Base-by-base conservation (phyloP, 140 eudicot genomes). In the Erigeron philadelphicus region DNA sequence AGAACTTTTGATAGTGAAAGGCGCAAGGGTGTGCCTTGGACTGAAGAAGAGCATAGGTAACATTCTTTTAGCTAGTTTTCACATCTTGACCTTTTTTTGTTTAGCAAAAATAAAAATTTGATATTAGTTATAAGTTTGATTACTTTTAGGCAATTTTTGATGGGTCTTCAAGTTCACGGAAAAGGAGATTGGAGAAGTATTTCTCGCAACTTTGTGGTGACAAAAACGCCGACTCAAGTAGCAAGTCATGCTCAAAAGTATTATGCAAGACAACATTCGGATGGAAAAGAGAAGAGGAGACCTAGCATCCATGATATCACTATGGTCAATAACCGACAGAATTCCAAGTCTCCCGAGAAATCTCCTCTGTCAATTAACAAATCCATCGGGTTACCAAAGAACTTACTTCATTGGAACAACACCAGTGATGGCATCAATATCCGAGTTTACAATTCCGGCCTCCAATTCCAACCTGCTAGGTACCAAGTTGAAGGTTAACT, bases 231-330 rank as follows among this genome's bases (percentile, higher is more conserved):
- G 40, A 88, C 96, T 31, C 96, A 88, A 77, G 96, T 88, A 9
- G 96, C 96, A 9, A 88, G 96, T 68, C 93, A 88, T 75, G 96
- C 96, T 67, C 96, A 90, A 70, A 90, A 87, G 63, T 90, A 87
- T 77, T 90, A 80, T 54, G 78, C 84, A 8, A 79, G 96, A 80
- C 89, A 84, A 44, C 80, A 77, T 75, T 76, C 95, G 11, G 84
- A 83, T 31, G 89, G 76, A 18, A 90, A 90, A 76, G 96, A 90
- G 46, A 86, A 81, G 71, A 82, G 89, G 64, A 81, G 95, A 46
- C 94, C 95, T 3, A 90, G 96, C 80, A 90, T 90, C 60, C 96
- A 90, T 60, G 96, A 87, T 78, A 87, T 90, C 64, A 87, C 85
- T 2, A 84, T 86, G 35, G 81, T 80, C 64, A 80, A 81, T 79